Evolutionary conservation across 805 yeast species (phyloP), one percentile per base, ranked within the genome.

Genomic region (Diddensiella caesifluorescens): DNA sequence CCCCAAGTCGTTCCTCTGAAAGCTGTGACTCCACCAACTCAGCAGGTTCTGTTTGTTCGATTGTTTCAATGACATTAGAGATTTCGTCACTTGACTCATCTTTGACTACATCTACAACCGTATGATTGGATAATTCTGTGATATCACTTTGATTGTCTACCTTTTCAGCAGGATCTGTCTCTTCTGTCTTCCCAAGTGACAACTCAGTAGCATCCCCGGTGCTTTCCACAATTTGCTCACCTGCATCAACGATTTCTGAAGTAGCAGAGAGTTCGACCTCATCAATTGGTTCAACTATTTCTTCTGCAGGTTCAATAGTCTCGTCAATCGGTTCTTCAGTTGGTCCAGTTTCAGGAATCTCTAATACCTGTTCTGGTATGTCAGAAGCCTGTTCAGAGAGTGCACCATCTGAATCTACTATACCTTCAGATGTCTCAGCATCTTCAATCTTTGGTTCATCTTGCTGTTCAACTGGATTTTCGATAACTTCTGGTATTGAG

Each of bases 341-440:
- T 15, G 42, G 22, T 12, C 15, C 27, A 3, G 32, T n/a, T 16
- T n/a, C n/a, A n/a, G n/a, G n/a, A n/a, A n/a, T n/a, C n/a, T n/a
- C n/a, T n/a, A n/a, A n/a, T n/a, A n/a, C n/a, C n/a, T n/a, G n/a
- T n/a, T n/a, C n/a, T n/a, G n/a, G n/a, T n/a, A n/a, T n/a, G n/a
- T n/a, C n/a, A n/a, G n/a, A n/a, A n/a, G n/a, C 42, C 22, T 35
- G 41, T 23, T n/a, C 42, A 32, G 27, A 21, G 9, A 32, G 34
- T 16, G 13, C 35, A 18, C 28, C 22, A 36, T 13, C 21, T n/a
- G n/a, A n/a, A n/a, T n/a, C n/a, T n/a, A n/a, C n/a, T 15, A 27
- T 9, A 7, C 15, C 15, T 13, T 22, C 39, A 7, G 23, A 31
- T 4, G 33, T n/a, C 4, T 19, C 32, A 4, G 33, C 18, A 18